A percentile compares a stretch with the other conserved stretches of the same genome.
These are phyloP conservation scores for Abelmoschus esculentus DNA, from an alignment of 345 rosid genomes.

Conservation along the genomic window DNA sequence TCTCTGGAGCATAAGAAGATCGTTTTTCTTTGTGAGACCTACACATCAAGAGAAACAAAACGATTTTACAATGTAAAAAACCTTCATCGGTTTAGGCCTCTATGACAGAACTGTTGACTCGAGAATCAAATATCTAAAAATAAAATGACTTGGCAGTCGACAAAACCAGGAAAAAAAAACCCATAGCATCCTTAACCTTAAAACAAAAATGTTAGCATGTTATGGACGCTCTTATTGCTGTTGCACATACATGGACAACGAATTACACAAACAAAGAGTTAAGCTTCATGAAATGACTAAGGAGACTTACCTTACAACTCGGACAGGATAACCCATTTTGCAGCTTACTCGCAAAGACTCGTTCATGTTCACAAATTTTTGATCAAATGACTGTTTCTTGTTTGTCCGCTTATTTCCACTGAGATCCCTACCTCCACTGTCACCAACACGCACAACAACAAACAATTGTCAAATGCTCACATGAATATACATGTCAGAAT, in stretches of 20 bases:
- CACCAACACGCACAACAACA: slow-evolving; percentile 2
- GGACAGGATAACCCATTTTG: slow-evolving; percentile 54
- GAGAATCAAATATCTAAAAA: neutral
- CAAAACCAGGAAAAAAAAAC: neutral
- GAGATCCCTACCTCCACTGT: slow-evolving; percentile 62
- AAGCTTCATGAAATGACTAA: neutral
- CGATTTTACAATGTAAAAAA: neutral
- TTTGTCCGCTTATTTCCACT: slow-evolving; percentile 58
- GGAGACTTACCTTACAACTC: slow-evolving; percentile 45
- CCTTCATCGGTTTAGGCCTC: neutral
- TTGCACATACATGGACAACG: neutral
- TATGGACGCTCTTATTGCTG: neutral
- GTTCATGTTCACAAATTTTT: slow-evolving; percentile 38
- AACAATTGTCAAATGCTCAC: neutral
- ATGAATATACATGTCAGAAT: neutral
- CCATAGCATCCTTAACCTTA: neutral
- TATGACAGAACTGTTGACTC: neutral
- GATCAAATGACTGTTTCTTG: slow-evolving; percentile 53
- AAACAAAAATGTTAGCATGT: neutral
- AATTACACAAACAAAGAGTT: neutral
- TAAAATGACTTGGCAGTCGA: neutral
- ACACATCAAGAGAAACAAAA: slow-evolving; percentile 5
- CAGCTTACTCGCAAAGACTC: slow-evolving; percentile 58
- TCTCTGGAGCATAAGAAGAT: slow-evolving; percentile 60
- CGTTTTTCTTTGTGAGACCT: slow-evolving; percentile 58